Conservation (phyloP, 2,329 filamentous ascomycete species). For the Colletotrichum sansevieriae region DNA sequence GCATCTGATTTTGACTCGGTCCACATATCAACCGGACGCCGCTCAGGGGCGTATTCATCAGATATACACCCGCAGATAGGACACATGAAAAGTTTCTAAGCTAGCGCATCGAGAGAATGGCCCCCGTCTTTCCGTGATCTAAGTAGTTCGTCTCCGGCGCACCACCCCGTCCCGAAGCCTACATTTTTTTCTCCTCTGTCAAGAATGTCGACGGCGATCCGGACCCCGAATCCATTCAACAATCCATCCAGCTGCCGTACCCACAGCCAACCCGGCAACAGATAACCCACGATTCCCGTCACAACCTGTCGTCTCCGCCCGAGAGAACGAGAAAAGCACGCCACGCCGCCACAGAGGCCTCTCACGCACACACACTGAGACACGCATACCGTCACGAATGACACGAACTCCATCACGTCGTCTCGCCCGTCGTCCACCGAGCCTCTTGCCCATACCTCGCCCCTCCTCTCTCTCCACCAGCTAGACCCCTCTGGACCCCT, state of each 20-base stretch:
- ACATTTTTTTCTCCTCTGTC: not conserved
- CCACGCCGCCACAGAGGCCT: too few species aligned
- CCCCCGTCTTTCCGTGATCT: not conserved
- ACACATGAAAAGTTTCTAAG: not conserved
- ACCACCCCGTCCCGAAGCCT: not conserved
- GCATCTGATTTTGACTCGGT: slow-evolving; percentile 18
- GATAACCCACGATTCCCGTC: too few species aligned
- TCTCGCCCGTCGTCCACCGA: slow-evolving; percentile 1
- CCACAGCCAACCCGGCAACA: too few species aligned
- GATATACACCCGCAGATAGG: slow-evolving; percentile 10
- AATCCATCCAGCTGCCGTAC: too few species aligned
- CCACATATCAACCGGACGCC: not conserved
- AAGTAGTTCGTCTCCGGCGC: not conserved
- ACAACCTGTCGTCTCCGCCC: too few species aligned
- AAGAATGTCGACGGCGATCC: slow-evolving; percentile 6
- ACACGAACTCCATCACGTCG: not conserved
- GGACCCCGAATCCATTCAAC: not conserved
- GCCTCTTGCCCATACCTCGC: too few species aligned
- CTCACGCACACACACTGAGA: too few species aligned
- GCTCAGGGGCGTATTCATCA: not conserved
- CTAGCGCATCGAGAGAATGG: not conserved
- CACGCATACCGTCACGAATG: too few species aligned
- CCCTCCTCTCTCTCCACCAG: too few species aligned
- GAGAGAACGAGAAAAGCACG: too few species aligned
- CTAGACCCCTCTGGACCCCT: slow-evolving; percentile 2